Evolutionary conservation across 495 filamentous ascomycete genomes (phyloP).

Genomic region (Penicillium angulare): DNA sequence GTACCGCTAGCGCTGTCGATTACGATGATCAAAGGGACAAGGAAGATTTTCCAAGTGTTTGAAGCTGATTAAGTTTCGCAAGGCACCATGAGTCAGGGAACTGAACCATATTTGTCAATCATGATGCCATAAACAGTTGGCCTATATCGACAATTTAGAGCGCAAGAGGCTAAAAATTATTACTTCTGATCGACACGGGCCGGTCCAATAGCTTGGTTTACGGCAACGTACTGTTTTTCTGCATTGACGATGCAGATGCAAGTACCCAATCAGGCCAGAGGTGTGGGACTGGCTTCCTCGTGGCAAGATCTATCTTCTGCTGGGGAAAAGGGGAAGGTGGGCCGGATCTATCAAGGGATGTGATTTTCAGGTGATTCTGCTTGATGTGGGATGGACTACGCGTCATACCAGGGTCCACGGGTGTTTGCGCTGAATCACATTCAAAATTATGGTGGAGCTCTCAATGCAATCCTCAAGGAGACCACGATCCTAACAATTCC

Average conservation of each 20-base stretch:
- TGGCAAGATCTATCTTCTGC: not conserved
- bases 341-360: slow-evolving; percentile 6
- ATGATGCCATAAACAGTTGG: too few species aligned
- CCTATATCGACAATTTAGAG: not conserved
- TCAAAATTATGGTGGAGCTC: not conserved
- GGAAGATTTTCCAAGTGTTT: not conserved
- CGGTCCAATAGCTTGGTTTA: slow-evolving; percentile 2
- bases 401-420: slow-evolving; percentile 2
- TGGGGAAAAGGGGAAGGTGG: not conserved
- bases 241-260: not conserved
- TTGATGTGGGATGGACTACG: too few species aligned
- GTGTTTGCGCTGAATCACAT: not conserved
- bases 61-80: not conserved
- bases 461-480: too few species aligned
- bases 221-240: not conserved
- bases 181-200: slow-evolving; percentile 10
- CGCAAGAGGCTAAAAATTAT: not conserved
- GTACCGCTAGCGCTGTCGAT: not conserved
- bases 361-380: too few species aligned
- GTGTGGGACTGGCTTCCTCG: not conserved
- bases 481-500: not conserved
- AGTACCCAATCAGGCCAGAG: not conserved
- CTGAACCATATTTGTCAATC: not conserved
- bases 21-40: not conserved
- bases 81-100: not conserved